A percentile compares a stretch with the other conserved stretches of the same genome.
These are phyloP conservation scores for Coniosporium tulheliwenetii DNA, from an alignment of 2,329 filamentous ascomycete genomes.

Conservation along the genomic window DNA sequence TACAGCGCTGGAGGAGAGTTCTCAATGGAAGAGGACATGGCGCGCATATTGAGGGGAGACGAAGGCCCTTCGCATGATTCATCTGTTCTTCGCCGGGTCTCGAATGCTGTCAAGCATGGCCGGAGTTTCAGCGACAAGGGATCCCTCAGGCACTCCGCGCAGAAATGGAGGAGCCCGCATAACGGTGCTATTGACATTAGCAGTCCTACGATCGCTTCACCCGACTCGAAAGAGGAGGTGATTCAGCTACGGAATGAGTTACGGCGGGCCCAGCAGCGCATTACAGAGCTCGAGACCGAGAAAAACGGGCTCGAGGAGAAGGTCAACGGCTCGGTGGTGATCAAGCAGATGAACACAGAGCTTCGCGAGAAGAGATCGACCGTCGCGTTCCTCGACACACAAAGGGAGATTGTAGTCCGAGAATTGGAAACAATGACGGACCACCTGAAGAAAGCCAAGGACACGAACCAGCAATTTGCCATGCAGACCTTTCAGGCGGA, in stretches of 20 bases:
- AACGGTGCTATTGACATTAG: constrained; percentile 40
- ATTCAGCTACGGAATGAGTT: constrained; percentile 50
- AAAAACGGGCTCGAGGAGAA: constrained; percentile 40
- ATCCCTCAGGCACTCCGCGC: constrained; percentile 7
- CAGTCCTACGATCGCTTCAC: constrained; percentile 52
- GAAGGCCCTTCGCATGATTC: constrained; percentile 38
- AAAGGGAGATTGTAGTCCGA: constrained; percentile 88
- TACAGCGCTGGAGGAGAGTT: constrained; percentile 69
- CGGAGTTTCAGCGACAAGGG: constrained; percentile 63
- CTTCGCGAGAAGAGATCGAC: constrained; percentile 88
- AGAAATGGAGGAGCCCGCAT: constrained; percentile 21
- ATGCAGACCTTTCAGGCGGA: constrained; percentile 51
- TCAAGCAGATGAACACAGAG: constrained; percentile 71
- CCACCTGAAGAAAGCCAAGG: constrained; percentile 75
- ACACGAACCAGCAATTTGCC: constrained; percentile 65
- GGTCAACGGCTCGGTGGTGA: constrained; percentile 42
- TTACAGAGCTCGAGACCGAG: constrained; percentile 74
- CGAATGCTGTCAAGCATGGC: constrained; percentile 85
- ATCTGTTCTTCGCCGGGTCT: constrained; percentile 75
- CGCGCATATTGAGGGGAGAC: constrained; percentile 67
- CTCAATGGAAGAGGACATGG: constrained; percentile 91
- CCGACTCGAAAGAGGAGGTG: constrained; percentile 29
- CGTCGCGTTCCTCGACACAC: constrained; percentile 83
- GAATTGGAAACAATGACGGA: constrained; percentile 82
- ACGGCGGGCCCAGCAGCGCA: constrained; percentile 64